Evolutionary conservation across 148 eudicot species (phyloP).

Genomic region (Suaeda aralocaspica): DNA sequence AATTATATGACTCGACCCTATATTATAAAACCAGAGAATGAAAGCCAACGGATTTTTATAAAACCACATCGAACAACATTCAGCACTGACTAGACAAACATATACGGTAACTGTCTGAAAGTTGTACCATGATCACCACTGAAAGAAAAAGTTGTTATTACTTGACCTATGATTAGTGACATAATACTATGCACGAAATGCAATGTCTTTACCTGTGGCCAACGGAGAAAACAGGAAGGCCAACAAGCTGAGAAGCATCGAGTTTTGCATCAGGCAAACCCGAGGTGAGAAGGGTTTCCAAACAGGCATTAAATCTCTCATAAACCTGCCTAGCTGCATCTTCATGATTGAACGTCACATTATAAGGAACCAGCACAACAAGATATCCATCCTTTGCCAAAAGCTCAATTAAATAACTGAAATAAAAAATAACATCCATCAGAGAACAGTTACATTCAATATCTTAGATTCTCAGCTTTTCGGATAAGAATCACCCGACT

Average conservation of each 20-base stretch:
- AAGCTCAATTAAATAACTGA: slow-evolving; percentile 74
- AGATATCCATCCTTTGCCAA: slow-evolving; percentile 79
- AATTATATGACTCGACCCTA: neutral
- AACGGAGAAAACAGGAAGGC: slow-evolving; percentile 84
- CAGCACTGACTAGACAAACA: slow-evolving; percentile 1
- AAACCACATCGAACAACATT: neutral
- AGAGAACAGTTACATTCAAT: neutral
- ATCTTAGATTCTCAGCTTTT: neutral
- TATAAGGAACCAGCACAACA: slow-evolving; percentile 83
- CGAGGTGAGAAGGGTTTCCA: slow-evolving; percentile 47
- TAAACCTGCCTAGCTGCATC: slow-evolving; percentile 67
- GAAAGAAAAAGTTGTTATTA: neutral
- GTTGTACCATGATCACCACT: neutral
- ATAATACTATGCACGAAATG: neutral
- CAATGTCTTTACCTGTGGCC: slow-evolving; percentile 77
- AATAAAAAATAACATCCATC: slow-evolving; percentile 16
- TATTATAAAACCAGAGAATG: neutral
- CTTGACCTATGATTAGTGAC: neutral
- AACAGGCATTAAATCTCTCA: slow-evolving; percentile 66
- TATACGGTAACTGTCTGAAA: neutral
- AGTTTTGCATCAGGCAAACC: slow-evolving; percentile 62
- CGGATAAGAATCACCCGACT: neutral
- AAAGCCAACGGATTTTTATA: neutral
- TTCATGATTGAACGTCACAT: slow-evolving; percentile 91
- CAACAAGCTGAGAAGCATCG: slow-evolving; percentile 47